Percentiles rank a stretch among this genome's conserved stretches.
These are phyloP conservation scores for Syzygium oleosum DNA, from an alignment of 345 rosid genomes.

Conservation along the genomic window DNA sequence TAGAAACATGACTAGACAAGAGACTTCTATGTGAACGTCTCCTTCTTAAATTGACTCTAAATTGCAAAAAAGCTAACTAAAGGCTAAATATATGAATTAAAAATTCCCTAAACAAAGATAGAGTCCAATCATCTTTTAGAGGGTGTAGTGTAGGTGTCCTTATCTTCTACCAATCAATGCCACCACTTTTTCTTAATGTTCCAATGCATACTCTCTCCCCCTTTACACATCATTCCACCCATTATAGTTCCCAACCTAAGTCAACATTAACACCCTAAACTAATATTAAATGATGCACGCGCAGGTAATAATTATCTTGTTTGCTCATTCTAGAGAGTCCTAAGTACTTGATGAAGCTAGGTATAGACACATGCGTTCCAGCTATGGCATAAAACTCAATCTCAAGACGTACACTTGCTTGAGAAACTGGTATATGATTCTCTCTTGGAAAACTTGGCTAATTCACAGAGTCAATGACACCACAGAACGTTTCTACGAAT, in stretches of 20 bases:
- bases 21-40: not conserved
- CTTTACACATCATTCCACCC: conserved; percentile 5
- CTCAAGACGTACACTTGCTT: not conserved
- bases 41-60: not conserved
- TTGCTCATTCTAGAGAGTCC: not conserved
- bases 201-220: not conserved
- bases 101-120: not conserved
- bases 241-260: not conserved
- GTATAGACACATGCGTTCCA: not conserved
- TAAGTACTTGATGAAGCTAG: not conserved
- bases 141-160: not conserved
- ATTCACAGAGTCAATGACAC: not conserved
- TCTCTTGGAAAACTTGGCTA: not conserved
- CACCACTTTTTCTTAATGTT: not conserved
- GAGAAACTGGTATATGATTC: not conserved
- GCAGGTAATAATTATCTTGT: not conserved
- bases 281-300: not conserved
- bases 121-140: not conserved
- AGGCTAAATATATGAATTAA: not conserved
- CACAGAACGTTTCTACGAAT: not conserved
- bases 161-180: not conserved
- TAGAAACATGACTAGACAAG: not conserved
- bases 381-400: not conserved
- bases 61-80: not conserved
- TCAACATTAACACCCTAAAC: not conserved